Evolutionary conservation across 1,284 basidiomycete genomes (phyloP).

Genomic region (Ustilago trichophora): DNA sequence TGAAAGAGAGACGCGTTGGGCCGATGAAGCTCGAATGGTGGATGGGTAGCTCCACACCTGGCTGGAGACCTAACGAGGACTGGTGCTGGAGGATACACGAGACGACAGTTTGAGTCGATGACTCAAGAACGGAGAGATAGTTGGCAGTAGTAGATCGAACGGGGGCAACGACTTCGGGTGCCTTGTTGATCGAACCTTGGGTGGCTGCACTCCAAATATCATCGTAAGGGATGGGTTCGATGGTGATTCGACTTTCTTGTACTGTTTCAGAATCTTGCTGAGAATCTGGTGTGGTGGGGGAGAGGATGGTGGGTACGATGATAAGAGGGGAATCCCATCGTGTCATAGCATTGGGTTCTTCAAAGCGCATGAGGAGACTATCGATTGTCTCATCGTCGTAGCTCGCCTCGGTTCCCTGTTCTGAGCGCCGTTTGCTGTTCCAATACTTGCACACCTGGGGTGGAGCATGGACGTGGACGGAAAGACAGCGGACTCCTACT

Average conservation of each 20-base stretch:
- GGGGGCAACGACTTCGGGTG: slow-evolving; percentile 83
- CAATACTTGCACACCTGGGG: slow-evolving; percentile 71
- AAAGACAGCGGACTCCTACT: slow-evolving; percentile 82
- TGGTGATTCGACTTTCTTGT: slow-evolving; percentile 71
- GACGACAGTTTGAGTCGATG: slow-evolving; percentile 54
- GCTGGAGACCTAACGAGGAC: slow-evolving; percentile 23
- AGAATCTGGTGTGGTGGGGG: not conserved
- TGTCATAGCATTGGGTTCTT: slow-evolving; percentile 95
- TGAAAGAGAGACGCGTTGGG: slow-evolving; percentile 25
- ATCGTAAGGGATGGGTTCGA: slow-evolving; percentile 73
- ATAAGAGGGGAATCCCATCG: slow-evolving; percentile 96
- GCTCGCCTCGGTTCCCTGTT: slow-evolving; percentile 64
- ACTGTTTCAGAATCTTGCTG: slow-evolving; percentile 65
- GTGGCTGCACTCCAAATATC: slow-evolving; percentile 84
- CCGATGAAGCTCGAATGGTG: slow-evolving; percentile 11
- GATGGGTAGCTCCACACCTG: slow-evolving; percentile 31
- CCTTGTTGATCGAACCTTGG: slow-evolving; percentile 79
- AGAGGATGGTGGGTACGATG: slow-evolving; percentile 71
- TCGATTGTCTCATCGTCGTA: slow-evolving; percentile 86
- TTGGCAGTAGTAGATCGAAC: slow-evolving; percentile 65
- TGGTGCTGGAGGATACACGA: slow-evolving; percentile 47
- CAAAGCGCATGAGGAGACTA: slow-evolving; percentile 86
- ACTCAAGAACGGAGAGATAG: slow-evolving; percentile 67
- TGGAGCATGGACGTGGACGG: slow-evolving; percentile 77
- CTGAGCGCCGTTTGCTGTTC: slow-evolving; percentile 72